Conservation (phyloP, 805 yeast species). For the Zygoascus flipseniorum region DNA sequence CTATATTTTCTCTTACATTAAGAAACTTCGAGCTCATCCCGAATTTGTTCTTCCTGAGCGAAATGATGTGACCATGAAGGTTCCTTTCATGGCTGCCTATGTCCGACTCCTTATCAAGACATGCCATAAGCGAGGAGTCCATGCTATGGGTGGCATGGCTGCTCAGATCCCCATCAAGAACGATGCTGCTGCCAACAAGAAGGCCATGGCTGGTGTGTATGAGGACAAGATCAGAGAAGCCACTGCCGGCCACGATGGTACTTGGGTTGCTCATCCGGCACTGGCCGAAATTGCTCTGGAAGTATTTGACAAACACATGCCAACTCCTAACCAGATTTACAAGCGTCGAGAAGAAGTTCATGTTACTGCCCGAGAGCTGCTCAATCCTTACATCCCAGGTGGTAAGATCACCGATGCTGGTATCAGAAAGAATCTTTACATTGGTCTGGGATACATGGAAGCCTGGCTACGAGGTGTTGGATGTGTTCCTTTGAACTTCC, state of each 20-base stretch:
- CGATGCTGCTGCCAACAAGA: conserved; percentile 50
- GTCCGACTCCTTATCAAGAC: conserved; percentile 59
- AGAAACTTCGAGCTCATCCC: conserved; percentile 53
- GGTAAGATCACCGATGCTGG: conserved; percentile 59
- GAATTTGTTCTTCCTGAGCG: conserved; percentile 62
- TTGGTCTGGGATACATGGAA: conserved; percentile 63
- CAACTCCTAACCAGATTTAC: conserved; percentile 64
- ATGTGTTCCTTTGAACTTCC: conserved; percentile 64
- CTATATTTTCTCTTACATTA: conserved; percentile 62
- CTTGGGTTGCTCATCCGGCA: conserved; percentile 75
- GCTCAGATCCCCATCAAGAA: conserved; percentile 68
- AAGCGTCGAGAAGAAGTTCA: conserved; percentile 40
- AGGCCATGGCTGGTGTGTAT: conserved; percentile 60
- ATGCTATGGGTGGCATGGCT: conserved; percentile 76
- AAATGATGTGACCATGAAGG: conserved; percentile 58
- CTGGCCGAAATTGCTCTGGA: conserved; percentile 56
- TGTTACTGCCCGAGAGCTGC: conserved; percentile 50
- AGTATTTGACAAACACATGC: conserved; percentile 68
- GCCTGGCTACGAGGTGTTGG: conserved; percentile 69
- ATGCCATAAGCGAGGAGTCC: conserved; percentile 64
- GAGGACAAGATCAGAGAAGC: conserved; percentile 63
- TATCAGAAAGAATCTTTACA: conserved; percentile 51
- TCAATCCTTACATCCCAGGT: conserved; percentile 50
- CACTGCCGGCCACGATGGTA: conserved; percentile 62
- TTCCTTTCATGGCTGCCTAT: conserved; percentile 62